Conservation (phyloP, 495 filamentous ascomycete species). For the Podospora appendiculata region DNA sequence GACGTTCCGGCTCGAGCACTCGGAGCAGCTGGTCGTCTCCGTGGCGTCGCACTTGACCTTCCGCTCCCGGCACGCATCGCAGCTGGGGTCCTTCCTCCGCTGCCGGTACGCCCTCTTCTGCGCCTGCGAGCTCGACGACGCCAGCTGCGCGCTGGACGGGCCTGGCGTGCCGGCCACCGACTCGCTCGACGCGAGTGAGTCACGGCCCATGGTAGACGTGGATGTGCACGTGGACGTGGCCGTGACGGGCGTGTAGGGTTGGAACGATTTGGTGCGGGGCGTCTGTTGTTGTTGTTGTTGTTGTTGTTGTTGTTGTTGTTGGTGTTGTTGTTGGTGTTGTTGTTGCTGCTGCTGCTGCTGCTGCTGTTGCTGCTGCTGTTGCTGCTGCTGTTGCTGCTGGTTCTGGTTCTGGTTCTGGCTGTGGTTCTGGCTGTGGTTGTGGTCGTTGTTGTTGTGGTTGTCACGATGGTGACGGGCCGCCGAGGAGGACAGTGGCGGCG, state of each 20-base stretch:
- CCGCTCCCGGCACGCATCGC: conserved; percentile 92
- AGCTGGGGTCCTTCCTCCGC: conserved; percentile 91
- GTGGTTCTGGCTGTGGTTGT: too few relatives aligned
- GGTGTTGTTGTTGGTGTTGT: conserved; percentile 17
- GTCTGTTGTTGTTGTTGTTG: conserved; percentile 16
- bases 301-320: conserved; percentile 16
- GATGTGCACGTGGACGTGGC: conserved; percentile 30
- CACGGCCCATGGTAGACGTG: conserved; percentile 40
- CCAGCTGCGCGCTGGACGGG: conserved; percentile 33
- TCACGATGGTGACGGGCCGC: too few relatives aligned
- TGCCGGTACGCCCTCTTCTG: conserved; percentile 96
- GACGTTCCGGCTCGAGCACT: conserved; percentile 89
- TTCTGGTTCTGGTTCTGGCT: background rate
- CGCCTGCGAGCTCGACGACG: conserved; percentile 39
- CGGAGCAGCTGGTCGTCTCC: conserved; percentile 89
- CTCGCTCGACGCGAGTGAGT: conserved; percentile 45
- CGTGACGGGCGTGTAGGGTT: conserved; percentile 40
- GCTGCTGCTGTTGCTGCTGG: conserved; percentile 20
- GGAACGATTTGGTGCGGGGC: conserved; percentile 25
- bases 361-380: conserved; percentile 2
- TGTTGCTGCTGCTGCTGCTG: conserved; percentile 23
- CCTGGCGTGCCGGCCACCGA: conserved; percentile 45
- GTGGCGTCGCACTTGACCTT: conserved; percentile 99
- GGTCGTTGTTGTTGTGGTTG: too few relatives aligned
- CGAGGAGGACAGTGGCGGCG: conserved; percentile 23